Base-by-base conservation (phyloP, 2,329 filamentous ascomycete genomes). In the Xylariaceae sp. region DNA sequence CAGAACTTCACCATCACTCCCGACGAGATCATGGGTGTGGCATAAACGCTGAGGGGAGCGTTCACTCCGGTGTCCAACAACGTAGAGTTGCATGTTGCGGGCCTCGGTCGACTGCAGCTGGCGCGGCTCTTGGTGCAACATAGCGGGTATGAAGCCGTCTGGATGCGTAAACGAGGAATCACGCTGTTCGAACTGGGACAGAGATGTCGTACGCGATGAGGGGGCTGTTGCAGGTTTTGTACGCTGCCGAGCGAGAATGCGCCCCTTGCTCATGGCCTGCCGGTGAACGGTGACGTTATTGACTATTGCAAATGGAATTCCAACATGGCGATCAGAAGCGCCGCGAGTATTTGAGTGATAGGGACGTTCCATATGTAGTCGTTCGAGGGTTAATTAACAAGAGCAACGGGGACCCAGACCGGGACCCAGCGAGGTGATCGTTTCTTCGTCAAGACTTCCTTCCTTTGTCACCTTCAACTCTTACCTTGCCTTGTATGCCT, bases 1-100 rank as follows among this genome's bases (percentile, higher is more conserved):
- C 59, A 67, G 61, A 68, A 67, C 61, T 73, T 73, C 54, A 69
- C 66, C 11, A 69, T 73, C 60, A 66, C 55, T 15, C 70, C 70
- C 30, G 63, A 68, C 57, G 66, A 67, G 57, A 57, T 72, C 37
- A 64, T 54, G 37, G 70, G 68, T 57, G 70, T 69, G 35, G 71
- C 70, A 6, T 70, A 66, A 59, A 47, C 51, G 39, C 23, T 35
- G 48, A 3, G 9, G 37, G 7, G 18, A 23, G 15, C 23, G 35
- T 44, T 51, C 55, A 51, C 52, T 53, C 48, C 52, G 23, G 35
- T 57, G 35, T 57, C 51, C 50, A 47, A 57, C 53, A 59, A 55
- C 13, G 23, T 30, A 30, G 23, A 51, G 30, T 44, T 53, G 51
- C 30, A 44, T 23, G 44, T 42, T 48, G 52, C 52, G 18, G 23